Evolutionary conservation across 805 yeast genomes (phyloP).

Genomic region (Zygotorulaspora chibaensis): DNA sequence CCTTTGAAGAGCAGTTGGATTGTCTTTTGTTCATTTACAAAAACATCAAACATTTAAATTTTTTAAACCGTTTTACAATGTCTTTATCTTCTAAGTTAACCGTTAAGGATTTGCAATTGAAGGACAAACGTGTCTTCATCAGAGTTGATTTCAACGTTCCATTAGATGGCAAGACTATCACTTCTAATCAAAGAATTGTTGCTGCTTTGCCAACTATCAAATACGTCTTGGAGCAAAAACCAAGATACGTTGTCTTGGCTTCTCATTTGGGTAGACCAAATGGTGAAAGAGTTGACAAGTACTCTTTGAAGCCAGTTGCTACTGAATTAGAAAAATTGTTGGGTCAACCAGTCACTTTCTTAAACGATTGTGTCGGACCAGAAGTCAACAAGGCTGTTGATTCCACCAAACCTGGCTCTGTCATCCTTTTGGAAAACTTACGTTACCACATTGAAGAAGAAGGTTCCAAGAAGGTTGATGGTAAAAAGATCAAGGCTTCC

Average conservation of each 20-base stretch:
- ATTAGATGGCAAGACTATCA: conserved; percentile 91
- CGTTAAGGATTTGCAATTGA: conserved; percentile 82
- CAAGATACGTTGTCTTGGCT: conserved; percentile 88
- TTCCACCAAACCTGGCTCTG: conserved; percentile 70
- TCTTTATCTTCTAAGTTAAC: conserved; percentile 91
- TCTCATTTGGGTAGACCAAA: conserved; percentile 99
- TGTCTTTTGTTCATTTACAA: conserved; percentile 8
- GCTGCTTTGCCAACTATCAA: conserved; percentile 99
- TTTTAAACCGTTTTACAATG: conserved; percentile 44
- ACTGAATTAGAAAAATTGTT: conserved; percentile 79
- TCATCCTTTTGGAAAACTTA: conserved; percentile 91
- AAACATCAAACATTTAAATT: conserved; percentile 6
- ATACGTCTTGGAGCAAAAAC: conserved; percentile 86
- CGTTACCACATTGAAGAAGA: conserved; percentile 98
- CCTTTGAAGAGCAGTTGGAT: not conserved
- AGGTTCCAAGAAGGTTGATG: conserved; percentile 87
- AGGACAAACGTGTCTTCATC: conserved; percentile 94
- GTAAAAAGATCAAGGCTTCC: conserved; percentile 90
- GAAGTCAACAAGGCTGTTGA: conserved; percentile 80
- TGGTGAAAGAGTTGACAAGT: conserved; percentile 82
- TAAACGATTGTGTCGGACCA: conserved; percentile 86
- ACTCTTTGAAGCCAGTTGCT: conserved; percentile 90
- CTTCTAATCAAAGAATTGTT: conserved; percentile 99
- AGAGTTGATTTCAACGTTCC: conserved; percentile 97
- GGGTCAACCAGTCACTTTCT: conserved; percentile 70